Percentiles rank a stretch among this genome's conserved stretches.
phyloP scores from a whole-genome alignment of 1,284 basidiomycete species.

The Cerioporus squamosus region DNA sequence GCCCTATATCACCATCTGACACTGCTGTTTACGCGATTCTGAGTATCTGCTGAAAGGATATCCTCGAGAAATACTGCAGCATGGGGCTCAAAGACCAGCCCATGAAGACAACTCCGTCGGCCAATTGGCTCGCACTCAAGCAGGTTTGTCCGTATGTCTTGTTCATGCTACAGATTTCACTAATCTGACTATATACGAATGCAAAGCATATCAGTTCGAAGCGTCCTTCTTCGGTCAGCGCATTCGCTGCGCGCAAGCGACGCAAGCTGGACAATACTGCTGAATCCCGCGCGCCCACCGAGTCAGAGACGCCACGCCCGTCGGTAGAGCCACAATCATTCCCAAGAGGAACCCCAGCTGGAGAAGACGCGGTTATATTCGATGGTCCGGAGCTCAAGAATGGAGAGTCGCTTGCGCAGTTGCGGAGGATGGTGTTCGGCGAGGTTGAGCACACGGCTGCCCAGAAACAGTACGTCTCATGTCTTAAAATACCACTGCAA shows the following conservation, averaged over 20 bases:
- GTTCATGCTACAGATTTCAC: neutral
- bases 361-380: neutral
- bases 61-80: no score
- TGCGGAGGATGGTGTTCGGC: constrained; percentile 60
- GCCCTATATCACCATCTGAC: no score
- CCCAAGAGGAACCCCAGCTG: constrained; percentile 5
- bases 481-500: neutral
- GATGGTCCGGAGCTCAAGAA: constrained; percentile 35
- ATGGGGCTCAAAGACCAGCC: neutral
- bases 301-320: neutral
- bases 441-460: constrained; percentile 42
- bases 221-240: neutral
- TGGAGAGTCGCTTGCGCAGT: constrained; percentile 49
- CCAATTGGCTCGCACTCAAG: constrained; percentile 54
- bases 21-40: no score
- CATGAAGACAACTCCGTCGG: constrained; percentile 37
- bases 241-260: constrained; percentile 31
- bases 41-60: no score
- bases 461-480: constrained; percentile 50
- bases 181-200: neutral
- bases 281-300: neutral
- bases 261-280: constrained; percentile 34
- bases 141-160: constrained; percentile 40
- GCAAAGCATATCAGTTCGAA: neutral
- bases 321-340: constrained; percentile 23